These are phyloP conservation scores for Cantharellus anzutake DNA, from an alignment of 768 basidiomycete genomes.

Conservation along the genomic window DNA sequence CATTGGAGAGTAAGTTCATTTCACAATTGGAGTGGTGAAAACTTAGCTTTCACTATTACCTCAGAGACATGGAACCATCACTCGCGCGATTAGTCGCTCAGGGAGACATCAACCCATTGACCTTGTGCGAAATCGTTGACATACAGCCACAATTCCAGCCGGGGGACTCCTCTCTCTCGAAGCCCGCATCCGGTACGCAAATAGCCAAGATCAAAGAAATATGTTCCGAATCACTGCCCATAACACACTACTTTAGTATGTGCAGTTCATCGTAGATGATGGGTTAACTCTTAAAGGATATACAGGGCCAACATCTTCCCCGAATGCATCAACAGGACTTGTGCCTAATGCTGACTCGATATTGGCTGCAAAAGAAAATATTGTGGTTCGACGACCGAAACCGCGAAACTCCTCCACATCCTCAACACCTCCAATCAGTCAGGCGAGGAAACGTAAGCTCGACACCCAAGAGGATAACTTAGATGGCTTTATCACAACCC, in stretches of 20 bases:
- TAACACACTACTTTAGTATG: not conserved
- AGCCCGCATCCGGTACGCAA: not conserved
- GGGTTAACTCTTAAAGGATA: not conserved
- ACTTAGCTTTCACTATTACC: slow-evolving; percentile 5
- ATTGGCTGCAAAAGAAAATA: too few relatives aligned
- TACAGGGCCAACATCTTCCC: not conserved
- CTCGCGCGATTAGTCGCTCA: slow-evolving; percentile 47
- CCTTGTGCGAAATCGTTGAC: slow-evolving; percentile 50
- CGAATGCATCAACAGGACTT: not conserved
- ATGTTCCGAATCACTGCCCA: not conserved
- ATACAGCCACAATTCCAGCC: slow-evolving; percentile 48
- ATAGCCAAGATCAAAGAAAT: not conserved
- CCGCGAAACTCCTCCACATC: too few relatives aligned
- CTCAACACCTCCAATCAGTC: too few relatives aligned
- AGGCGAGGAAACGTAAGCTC: too few relatives aligned
- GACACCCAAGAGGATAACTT: too few relatives aligned
- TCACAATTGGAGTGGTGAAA: not conserved
- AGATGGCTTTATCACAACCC: too few relatives aligned
- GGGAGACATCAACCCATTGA: slow-evolving; percentile 55
- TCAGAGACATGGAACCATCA: slow-evolving; percentile 41
- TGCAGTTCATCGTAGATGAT: not conserved
- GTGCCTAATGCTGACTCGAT: not conserved
- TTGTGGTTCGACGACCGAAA: too few relatives aligned
- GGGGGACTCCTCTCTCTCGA: not conserved
- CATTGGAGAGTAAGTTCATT: slow-evolving; percentile 39